Conservation (phyloP, 2,329 filamentous ascomycete genomes). For the Colletotrichum scovillei region DNA sequence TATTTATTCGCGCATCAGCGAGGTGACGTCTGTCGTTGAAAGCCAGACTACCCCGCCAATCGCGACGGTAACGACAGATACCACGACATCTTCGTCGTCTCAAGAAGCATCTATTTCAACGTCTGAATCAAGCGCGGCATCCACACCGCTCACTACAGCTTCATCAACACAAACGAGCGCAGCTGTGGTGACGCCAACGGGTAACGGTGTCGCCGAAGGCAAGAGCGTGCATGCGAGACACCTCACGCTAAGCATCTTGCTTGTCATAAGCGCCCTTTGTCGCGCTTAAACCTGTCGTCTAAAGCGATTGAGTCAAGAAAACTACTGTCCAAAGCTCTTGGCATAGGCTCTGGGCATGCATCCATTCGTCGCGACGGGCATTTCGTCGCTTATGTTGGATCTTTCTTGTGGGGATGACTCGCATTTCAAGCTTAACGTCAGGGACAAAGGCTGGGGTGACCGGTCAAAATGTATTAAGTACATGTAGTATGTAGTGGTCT, state of each 20-base stretch:
- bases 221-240: neutral
- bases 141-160: neutral
- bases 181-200: neutral
- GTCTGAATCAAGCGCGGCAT: neutral
- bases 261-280: neutral
- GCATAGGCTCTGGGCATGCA: neutral
- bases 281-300: neutral
- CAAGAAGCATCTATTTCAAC: neutral
- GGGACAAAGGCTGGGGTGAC: neutral
- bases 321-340: too few species aligned
- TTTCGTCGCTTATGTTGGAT: neutral
- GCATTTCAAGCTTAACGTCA: neutral
- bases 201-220: neutral
- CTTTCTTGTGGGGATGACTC: neutral
- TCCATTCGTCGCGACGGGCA: neutral
- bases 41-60: neutral
- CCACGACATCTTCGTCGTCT: neutral
- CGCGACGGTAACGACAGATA: neutral
- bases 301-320: neutral
- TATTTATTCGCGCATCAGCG: neutral
- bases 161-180: neutral
- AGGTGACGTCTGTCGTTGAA: neutral
- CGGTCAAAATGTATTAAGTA: accelerated
- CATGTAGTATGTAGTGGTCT: neutral
- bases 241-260: neutral